These are phyloP conservation scores for Cladosporium sp. DNA, from an alignment of 2,329 filamentous ascomycete genomes.

Conservation along the genomic window DNA sequence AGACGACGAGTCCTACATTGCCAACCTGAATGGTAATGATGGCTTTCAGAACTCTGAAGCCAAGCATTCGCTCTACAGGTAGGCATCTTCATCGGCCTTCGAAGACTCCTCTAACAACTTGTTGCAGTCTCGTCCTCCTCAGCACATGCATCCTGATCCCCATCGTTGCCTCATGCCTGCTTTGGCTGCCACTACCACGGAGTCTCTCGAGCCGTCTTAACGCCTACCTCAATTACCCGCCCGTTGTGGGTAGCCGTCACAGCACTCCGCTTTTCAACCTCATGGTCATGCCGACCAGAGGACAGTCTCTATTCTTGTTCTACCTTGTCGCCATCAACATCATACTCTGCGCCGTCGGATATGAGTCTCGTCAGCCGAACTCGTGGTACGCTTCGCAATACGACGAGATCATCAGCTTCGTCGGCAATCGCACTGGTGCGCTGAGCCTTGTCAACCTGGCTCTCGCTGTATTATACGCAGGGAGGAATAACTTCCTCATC, in stretches of 20 bases:
- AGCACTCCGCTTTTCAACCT: constrained; percentile 11
- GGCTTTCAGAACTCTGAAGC: constrained; percentile 30
- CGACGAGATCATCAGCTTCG: constrained; percentile 30
- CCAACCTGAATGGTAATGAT: constrained; percentile 25
- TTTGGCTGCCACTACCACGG: constrained; percentile 17
- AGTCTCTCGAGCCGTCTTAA: constrained; percentile 14
- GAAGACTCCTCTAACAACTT: constrained; percentile 2
- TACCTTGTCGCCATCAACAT: constrained; percentile 29
- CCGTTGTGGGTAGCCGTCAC: constrained; percentile 15
- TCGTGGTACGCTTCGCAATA: constrained; percentile 20
- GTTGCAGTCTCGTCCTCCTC: constrained; percentile 19
- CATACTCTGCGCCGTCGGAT: constrained; percentile 25
- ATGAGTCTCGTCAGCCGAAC: constrained; percentile 23
- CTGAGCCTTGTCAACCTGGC: constrained; percentile 41
- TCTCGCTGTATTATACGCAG: constrained; percentile 42
- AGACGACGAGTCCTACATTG: constrained; percentile 24
- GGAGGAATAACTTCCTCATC: constrained; percentile 47
- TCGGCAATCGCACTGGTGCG: constrained; percentile 41
- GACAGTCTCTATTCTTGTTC: constrained; percentile 26
- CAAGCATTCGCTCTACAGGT: constrained; percentile 31
- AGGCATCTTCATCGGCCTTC: constrained; percentile 15
- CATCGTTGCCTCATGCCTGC: constrained; percentile 17
- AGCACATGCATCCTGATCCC: constrained; percentile 19
- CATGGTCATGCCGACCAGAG: constrained; percentile 23
- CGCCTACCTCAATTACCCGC: constrained; percentile 18